Percentiles rank a stretch among this genome's conserved stretches.
phyloP scores from a whole-genome alignment of 768 basidiomycete genomes.

The Fomitopsis serialis region DNA sequence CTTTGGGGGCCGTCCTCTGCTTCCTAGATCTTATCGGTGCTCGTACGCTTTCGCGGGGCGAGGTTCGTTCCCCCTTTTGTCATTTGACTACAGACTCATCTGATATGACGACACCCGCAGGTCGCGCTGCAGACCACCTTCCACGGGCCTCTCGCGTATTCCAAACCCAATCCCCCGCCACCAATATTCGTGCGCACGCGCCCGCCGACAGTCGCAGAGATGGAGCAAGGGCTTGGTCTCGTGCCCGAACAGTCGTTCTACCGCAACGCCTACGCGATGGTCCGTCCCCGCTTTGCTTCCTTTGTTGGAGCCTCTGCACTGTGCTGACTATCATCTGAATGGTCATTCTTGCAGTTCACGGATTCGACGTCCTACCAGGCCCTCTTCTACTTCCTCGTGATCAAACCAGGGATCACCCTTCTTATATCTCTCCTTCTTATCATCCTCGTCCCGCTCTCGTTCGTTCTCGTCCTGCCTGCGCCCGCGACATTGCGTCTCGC shows the following conservation, averaged over 20 bases:
- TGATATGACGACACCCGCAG: constrained; percentile 22
- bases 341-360: constrained; percentile 49
- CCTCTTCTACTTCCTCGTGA: constrained; percentile 83
- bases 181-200: constrained; percentile 72
- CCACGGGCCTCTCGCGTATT: constrained; percentile 61
- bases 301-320: constrained; percentile 4
- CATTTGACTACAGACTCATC: no score
- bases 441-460: constrained; percentile 49
- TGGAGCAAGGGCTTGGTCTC: constrained; percentile 31
- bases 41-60: constrained; percentile 62
- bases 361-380: constrained; percentile 81
- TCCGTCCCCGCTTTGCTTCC: constrained; percentile 27
- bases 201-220: constrained; percentile 40
- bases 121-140: constrained; percentile 65
- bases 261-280: constrained; percentile 79
- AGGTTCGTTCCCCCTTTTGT: constrained; percentile 35
- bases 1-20: constrained; percentile 71
- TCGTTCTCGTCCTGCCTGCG: constrained; percentile 59
- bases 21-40: constrained; percentile 77
- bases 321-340: constrained; percentile 1
- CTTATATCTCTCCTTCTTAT: constrained; percentile 52
- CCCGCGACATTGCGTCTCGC: constrained; percentile 63
- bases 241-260: constrained; percentile 64
- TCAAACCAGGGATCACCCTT: constrained; percentile 78
- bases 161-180: constrained; percentile 57